Evolutionary conservation across 768 basidiomycete species (phyloP).

Genomic region (Hydnomerulius pinastri): DNA sequence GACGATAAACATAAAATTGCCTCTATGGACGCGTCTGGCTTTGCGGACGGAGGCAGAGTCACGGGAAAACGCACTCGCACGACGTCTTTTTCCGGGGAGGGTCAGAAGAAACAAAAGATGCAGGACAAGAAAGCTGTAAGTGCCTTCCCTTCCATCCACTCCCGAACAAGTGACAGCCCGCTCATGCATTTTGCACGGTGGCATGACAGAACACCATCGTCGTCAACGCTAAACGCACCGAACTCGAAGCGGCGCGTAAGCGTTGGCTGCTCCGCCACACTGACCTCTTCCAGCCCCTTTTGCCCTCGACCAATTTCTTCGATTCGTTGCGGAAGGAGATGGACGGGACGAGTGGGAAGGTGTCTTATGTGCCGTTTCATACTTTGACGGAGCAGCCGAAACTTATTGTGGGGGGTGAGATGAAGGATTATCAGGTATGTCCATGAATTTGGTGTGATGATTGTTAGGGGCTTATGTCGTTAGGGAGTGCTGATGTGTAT

Average conservation of each 20-base stretch:
- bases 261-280: slow-evolving; percentile 49
- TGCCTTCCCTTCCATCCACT: not conserved
- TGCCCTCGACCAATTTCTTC: slow-evolving; percentile 45
- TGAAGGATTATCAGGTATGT: slow-evolving; percentile 73
- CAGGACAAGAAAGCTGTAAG: slow-evolving; percentile 45
- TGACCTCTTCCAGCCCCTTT: slow-evolving; percentile 46
- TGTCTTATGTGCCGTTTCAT: slow-evolving; percentile 37
- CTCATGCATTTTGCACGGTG: not conserved
- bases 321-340: slow-evolving; percentile 34
- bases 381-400: slow-evolving; percentile 48
- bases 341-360: slow-evolving; percentile 27
- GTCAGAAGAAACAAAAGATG: slow-evolving; percentile 33
- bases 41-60: not conserved
- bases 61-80: slow-evolving; percentile 21
- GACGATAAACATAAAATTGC: not conserved
- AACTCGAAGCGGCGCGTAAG: slow-evolving; percentile 43
- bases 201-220: slow-evolving; percentile 41
- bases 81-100: slow-evolving; percentile 2
- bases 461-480: not conserved
- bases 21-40: slow-evolving; percentile 15
- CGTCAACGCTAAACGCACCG: slow-evolving; percentile 37
- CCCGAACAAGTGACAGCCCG: too few species aligned
- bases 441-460: not conserved
- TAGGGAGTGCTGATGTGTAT: slow-evolving; percentile 2
- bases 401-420: slow-evolving; percentile 53